These are phyloP conservation scores for Corymbia calophylla DNA, from an alignment of 441 rosid species.

Conservation along the genomic window DNA sequence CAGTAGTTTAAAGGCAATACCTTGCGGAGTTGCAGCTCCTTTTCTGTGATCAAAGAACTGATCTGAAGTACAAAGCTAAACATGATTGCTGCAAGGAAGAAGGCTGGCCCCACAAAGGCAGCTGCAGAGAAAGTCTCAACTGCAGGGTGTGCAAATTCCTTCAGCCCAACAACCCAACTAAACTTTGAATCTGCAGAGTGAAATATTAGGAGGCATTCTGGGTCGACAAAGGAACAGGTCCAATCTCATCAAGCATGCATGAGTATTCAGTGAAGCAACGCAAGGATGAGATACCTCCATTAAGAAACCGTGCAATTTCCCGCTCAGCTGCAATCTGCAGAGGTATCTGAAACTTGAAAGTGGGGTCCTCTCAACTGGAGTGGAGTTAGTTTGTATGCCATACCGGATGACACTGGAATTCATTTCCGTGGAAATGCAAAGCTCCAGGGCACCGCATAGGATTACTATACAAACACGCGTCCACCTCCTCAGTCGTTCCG, in stretches of 20 bases:
- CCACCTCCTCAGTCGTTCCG: conserved; percentile 50
- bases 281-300: conserved; percentile 37
- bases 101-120: conserved; percentile 43
- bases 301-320: conserved; percentile 74
- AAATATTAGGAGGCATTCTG: background rate
- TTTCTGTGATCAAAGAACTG: conserved; percentile 63
- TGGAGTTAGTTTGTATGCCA: conserved; percentile 85
- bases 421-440: conserved; percentile 50
- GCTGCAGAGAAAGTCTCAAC: conserved; percentile 17
- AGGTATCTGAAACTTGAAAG: conserved; percentile 82
- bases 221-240: background rate
- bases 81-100: conserved; percentile 91
- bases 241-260: background rate
- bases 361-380: conserved; percentile 56
- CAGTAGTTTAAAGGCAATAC: conserved; percentile 17
- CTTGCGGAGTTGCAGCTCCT: conserved; percentile 96
- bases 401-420: conserved; percentile 53
- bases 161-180: conserved; percentile 64
- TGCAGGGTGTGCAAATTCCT: conserved; percentile 75
- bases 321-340: conserved; percentile 93
- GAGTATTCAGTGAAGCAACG: background rate
- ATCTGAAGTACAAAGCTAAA: conserved; percentile 82
- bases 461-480: conserved; percentile 56
- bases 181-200: conserved; percentile 44
- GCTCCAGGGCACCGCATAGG: conserved; percentile 66